Evolutionary conservation across 1,139 yeast genomes (phyloP), one percentile per base, ranked within the genome.

Genomic region (Kodamaea sp.): DNA sequence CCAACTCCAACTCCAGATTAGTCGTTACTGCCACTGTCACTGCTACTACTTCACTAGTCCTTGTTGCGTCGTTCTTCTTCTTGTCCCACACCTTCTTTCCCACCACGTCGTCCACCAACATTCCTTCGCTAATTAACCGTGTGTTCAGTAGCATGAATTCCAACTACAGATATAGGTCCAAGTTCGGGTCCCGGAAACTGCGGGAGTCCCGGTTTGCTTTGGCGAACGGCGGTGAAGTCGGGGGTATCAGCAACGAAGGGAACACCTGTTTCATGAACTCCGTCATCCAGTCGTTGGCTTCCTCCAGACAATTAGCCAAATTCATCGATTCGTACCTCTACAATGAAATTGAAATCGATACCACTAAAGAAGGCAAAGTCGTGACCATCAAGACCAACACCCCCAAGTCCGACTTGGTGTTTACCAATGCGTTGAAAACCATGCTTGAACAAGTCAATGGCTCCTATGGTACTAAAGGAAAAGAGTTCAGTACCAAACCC

Each of bases 241-340:
- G 96, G 16, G 97, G 97, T 1, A 68, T 89, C 27, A 74, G 78
- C 42, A 89, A 89, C 57, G 96, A 88, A 46, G 96, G 96, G 10
- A 89, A 89, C 52, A 87, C 96, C 0, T 89, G 97, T 57, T 89
- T 89, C 50, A 88, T 89, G 95, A 89, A 89, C 59, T 80, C 89
- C 14, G 96, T 89, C 1, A 65, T 89, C 24, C 97, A 89, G 58
- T 76, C 88, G 10, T 64, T 89, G 43, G 90, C 96, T 0, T 83
- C 95, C 0, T 82, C 94, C 1, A 69, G 73, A 23, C 78, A 81
- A 32, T 63, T 89, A 21, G 46, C 72, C 23, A 64, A 66, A 20
- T 86, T 83, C 50, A 66, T 86, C 37, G 77, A 78, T 32, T 59
- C 67, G 5, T 70, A 67, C 42, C 47, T 71, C 10, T 59, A 61